Evolutionary conservation across 75 land plant species (phyloP), one percentile per base, ranked within the genome.

Genomic region (Larix kaempferi): DNA sequence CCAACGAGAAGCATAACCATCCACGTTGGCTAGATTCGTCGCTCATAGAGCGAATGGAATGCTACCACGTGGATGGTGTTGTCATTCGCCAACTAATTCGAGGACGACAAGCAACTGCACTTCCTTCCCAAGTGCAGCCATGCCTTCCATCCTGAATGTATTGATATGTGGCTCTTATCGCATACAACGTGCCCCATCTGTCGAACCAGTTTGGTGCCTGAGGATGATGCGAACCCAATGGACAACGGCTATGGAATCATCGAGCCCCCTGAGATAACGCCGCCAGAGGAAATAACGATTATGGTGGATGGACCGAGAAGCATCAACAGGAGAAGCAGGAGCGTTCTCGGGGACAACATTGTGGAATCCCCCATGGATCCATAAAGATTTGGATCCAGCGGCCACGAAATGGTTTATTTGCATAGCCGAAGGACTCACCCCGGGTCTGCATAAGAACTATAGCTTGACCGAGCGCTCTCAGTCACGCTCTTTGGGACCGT

Each of bases 141-240:
- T n/a, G n/a, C n/a, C n/a, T n/a, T n/a, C n/a, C n/a, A n/a, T n/a
- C n/a, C n/a, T n/a, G n/a, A n/a, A n/a, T n/a, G n/a, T n/a, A n/a
- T n/a, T n/a, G n/a, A n/a, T n/a, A n/a, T n/a, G n/a, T n/a, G n/a
- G n/a, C n/a, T n/a, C n/a, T n/a, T n/a, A n/a, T n/a, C n/a, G n/a
- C n/a, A n/a, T n/a, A 75, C 82, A 23, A 37, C 78, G 7, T 80
- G 82, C 78, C 82, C 82, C 7, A 64, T 80, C 21, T 80, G 82
- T 64, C 23, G 69, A 16, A 25, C 29, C 6, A 65, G 69, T 17
- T 33, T 65, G 10, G 10, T 65, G 59, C 19, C 59, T 13, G 59
- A 59, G 16, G 19, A 59, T 13, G 59, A 19, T 19, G 13, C 59
- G 16, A 59, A 19, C 59, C 13, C n/a, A n/a, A n/a, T 13, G 59